Conservation (phyloP, 495 filamentous ascomycete species). For the Oidiodendron maius region DNA sequence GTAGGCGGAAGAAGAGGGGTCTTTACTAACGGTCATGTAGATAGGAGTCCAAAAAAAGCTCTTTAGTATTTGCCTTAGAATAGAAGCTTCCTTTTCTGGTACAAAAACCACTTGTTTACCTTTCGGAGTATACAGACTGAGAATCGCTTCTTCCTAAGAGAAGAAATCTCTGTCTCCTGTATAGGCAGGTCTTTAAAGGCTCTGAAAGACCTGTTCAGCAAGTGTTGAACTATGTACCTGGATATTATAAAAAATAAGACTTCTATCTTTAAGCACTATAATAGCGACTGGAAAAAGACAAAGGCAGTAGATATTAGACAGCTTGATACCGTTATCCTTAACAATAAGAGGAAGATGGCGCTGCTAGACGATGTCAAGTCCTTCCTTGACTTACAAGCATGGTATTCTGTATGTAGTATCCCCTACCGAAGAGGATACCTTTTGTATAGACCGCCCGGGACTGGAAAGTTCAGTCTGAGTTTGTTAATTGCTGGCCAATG, state of each 20-base stretch:
- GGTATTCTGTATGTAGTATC: slow-evolving; percentile 69
- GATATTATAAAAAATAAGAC: slow-evolving; percentile 54
- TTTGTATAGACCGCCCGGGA: slow-evolving; percentile 85
- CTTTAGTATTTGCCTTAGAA: slow-evolving; percentile 56
- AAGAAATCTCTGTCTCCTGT: slow-evolving; percentile 58
- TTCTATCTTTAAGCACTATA: slow-evolving; percentile 55
- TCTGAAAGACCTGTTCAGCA: slow-evolving; percentile 56
- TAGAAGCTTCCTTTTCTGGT: slow-evolving; percentile 59
- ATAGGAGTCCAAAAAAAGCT: slow-evolving; percentile 42
- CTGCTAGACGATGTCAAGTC: slow-evolving; percentile 79
- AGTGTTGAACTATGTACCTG: slow-evolving; percentile 51
- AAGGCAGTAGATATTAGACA: slow-evolving; percentile 42
- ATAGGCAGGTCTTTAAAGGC: slow-evolving; percentile 57
- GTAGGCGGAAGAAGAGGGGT: slow-evolving; percentile 31
- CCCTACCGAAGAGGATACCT: slow-evolving; percentile 82
- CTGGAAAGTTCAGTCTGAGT: slow-evolving; percentile 50
- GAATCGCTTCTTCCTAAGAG: slow-evolving; percentile 23
- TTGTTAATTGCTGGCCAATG: slow-evolving; percentile 62
- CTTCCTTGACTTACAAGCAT: slow-evolving; percentile 68
- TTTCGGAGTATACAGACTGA: slow-evolving; percentile 22
- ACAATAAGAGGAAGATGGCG: slow-evolving; percentile 62
- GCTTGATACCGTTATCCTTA: slow-evolving; percentile 77
- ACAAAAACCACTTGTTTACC: slow-evolving; percentile 41
- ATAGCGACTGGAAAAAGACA: slow-evolving; percentile 29
- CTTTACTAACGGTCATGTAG: not conserved